phyloP scores from a whole-genome alignment of 306 rosid genomes.

The Glycine tomentella region DNA sequence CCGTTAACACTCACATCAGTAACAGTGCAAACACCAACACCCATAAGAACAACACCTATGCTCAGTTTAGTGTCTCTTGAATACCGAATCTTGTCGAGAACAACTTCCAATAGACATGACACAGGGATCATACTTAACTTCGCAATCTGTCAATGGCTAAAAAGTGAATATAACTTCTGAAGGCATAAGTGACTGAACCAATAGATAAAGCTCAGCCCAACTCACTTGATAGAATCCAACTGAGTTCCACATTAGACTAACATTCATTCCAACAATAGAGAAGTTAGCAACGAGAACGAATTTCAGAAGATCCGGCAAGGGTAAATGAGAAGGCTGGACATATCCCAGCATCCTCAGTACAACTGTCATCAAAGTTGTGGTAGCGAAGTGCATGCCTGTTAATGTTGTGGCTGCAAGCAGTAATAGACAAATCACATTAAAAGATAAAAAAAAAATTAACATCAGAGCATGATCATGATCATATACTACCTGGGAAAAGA shows the following conservation, averaged over 20 bases:
- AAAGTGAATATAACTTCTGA: conserved; percentile 41
- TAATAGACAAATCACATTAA: conserved; percentile 6
- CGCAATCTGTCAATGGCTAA: conserved; percentile 67
- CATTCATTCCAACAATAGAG: conserved; percentile 92
- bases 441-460: background rate
- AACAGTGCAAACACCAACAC: conserved; percentile 88
- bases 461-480: no score
- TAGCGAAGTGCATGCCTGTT: conserved; percentile 81
- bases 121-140: conserved; percentile 90
- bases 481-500: no score
- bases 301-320: conserved; percentile 71
- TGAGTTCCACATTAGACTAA: conserved; percentile 93
- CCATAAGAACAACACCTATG: conserved; percentile 76
- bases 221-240: conserved; percentile 92
- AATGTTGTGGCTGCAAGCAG: conserved; percentile 76
- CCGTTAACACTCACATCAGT: conserved; percentile 90
- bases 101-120: conserved; percentile 84
- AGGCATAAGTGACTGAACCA: conserved; percentile 23
- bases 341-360: conserved; percentile 74
- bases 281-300: conserved; percentile 83
- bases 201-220: conserved; percentile 38
- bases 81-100: conserved; percentile 77
- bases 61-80: conserved; percentile 85
- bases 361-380: conserved; percentile 75
- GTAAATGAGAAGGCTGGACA: conserved; percentile 75